Base-by-base conservation (phyloP, 371 early-diverging fungal species). In the Mortierella sp. region DNA sequence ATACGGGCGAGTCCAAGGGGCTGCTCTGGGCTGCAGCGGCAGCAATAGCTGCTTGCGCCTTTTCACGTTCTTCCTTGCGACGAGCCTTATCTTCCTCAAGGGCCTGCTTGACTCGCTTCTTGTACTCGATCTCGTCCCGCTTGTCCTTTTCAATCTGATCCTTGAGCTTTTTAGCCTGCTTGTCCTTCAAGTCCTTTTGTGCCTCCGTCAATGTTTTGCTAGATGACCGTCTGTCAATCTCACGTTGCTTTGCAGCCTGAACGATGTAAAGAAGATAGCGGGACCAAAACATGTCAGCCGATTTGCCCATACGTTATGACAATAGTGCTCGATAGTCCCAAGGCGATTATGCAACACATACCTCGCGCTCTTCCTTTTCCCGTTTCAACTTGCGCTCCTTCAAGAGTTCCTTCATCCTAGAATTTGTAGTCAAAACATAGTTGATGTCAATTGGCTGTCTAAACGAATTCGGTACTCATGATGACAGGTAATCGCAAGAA, bases 101-200 rank as follows among this genome's bases (percentile, higher is more conserved):
- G 3, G 78, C 80, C 70, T 79, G 81, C 54, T 81, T 81, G 71
- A 88, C 73, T 1, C 72, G 54, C 28, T 74, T 80, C 72, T 80
- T 84, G 63, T 83, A 83, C 60, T 84, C 88, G 11, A 79, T 80
- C 50, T 80, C 88, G 21, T 88, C 88, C 3, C 84, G 88, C 44
- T 84, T 88, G 6, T 88, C 88, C 42, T 79, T 81, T 47, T 84
- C 84, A 6, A 84, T 79, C 38, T 88, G 75, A 19, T 84, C 84
- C 65, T 77, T 79, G 31, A 81, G 47, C 57, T 88, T 84, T 60
- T 84, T 88, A 70, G 26, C 68, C 10, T 88, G 84, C 52, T 81
- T 88, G 1, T 88, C 88, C 13, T 63, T 34, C n/a, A 88, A 54
- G 9, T 84, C 88, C 10, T 65, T 47, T n/a, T 84, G 88, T 3